Percentiles rank a stretch among this genome's conserved stretches.
These are phyloP conservation scores for Closterium sp. DNA, from an alignment of 139 green algal genomes.

Conservation along the genomic window DNA sequence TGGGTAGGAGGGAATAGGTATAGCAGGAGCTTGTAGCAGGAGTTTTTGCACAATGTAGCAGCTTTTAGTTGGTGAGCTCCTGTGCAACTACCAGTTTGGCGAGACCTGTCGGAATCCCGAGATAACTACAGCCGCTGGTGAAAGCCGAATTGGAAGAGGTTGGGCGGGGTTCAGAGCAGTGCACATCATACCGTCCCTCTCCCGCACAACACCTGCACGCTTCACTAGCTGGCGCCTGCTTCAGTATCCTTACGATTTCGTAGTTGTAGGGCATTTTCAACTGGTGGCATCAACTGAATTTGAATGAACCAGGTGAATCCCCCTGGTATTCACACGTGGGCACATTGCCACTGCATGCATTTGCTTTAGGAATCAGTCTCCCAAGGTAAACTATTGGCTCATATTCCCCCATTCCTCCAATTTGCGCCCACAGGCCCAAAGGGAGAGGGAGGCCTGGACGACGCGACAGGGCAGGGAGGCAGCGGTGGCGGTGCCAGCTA, in stretches of 20 bases:
- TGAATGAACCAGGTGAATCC: too few relatives aligned
- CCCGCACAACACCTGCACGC: neutral
- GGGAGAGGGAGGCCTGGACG: constrained; percentile 51
- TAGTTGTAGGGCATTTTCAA: neutral
- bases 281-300: neutral
- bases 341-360: neutral
- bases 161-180: neutral
- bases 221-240: neutral
- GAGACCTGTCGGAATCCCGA: neutral
- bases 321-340: too few relatives aligned
- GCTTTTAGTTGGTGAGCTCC: neutral
- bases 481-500: constrained; percentile 46
- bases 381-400: neutral
- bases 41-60: neutral
- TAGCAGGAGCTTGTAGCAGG: neutral
- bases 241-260: neutral
- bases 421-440: constrained; percentile 38
- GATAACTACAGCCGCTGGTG: neutral
- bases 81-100: neutral
- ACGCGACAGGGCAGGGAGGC: constrained; percentile 45
- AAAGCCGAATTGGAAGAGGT: neutral
- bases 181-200: too few relatives aligned
- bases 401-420: neutral
- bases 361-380: neutral
- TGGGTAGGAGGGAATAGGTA: neutral